A percentile compares a stretch with the other conserved stretches of the same genome.
phyloP scores from a whole-genome alignment of 2,329 filamentous ascomycete genomes.

The Arthrobotrys megalospora region DNA sequence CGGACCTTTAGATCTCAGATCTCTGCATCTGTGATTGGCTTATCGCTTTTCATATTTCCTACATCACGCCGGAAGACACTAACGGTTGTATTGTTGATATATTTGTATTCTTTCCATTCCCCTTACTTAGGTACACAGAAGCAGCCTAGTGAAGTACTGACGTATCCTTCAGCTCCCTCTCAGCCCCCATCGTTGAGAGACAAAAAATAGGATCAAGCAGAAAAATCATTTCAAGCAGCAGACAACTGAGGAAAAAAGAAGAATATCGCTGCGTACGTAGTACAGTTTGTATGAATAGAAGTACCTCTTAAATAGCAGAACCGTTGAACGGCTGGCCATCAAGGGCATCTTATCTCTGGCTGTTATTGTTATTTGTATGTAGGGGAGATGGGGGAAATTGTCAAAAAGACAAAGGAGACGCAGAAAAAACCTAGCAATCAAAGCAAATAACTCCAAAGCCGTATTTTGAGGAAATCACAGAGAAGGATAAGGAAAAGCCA shows the following conservation, averaged over 20 bases:
- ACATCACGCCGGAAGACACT: background rate
- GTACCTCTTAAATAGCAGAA: background rate
- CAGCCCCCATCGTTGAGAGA: constrained; percentile 1
- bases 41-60: background rate
- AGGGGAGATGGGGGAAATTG: constrained; percentile 11
- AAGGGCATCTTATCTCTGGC: background rate
- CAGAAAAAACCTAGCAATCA: constrained; percentile 17
- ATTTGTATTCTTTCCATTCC: constrained; percentile 16
- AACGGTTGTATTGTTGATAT: background rate
- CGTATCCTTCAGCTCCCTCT: constrained; percentile 11
- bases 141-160: constrained; percentile 7
- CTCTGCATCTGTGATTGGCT: constrained; percentile 5
- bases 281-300: background rate
- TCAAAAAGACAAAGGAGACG: constrained; percentile 31
- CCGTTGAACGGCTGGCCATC: background rate
- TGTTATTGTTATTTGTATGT: constrained; percentile 28
- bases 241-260: constrained; percentile 4
- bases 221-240: background rate
- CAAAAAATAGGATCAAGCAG: constrained; percentile 2
- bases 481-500: constrained; percentile 21
- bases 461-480: constrained; percentile 38
- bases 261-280: constrained; percentile 20
- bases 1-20: background rate
- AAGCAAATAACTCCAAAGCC: constrained; percentile 59
- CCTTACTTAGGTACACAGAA: constrained; percentile 10